Evolutionary conservation across 768 basidiomycete species (phyloP).

Genomic region (Rhizopogon vesiculosus): DNA sequence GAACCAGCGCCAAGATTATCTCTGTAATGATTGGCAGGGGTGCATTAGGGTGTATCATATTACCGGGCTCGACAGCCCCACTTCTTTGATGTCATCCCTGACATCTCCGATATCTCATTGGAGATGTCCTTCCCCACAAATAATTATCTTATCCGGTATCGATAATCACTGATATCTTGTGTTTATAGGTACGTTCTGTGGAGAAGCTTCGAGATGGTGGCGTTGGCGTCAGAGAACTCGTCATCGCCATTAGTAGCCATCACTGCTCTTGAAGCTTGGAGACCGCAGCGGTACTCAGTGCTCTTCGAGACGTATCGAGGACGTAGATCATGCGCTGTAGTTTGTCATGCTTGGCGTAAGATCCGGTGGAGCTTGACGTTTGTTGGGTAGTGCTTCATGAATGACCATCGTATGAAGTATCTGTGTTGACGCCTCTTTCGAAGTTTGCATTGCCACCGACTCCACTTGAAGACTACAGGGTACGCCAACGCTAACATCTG

Average conservation of each 20-base stretch:
- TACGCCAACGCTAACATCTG: background rate
- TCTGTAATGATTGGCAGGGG: background rate
- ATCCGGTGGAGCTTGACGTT: background rate
- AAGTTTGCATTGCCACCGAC: background rate
- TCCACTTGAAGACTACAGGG: background rate
- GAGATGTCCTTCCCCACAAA: background rate
- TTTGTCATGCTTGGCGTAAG: background rate
- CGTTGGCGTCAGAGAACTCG: background rate
- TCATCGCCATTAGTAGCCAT: no score
- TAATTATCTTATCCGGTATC: constrained; percentile 3
- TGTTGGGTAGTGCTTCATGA: background rate
- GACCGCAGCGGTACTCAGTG: background rate
- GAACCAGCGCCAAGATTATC: background rate
- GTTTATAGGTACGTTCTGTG: background rate
- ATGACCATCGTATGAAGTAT: background rate
- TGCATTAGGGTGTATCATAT: background rate
- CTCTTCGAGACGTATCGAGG: background rate
- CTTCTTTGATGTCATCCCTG: background rate
- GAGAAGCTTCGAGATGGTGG: background rate
- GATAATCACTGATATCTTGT: constrained; percentile 2
- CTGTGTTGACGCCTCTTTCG: background rate
- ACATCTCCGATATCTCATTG: background rate
- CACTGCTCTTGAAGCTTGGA: background rate
- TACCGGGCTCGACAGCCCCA: background rate
- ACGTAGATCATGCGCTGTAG: background rate